Conservation (phyloP, 306 rosid species). For the Begonia peltatifolia region DNA sequence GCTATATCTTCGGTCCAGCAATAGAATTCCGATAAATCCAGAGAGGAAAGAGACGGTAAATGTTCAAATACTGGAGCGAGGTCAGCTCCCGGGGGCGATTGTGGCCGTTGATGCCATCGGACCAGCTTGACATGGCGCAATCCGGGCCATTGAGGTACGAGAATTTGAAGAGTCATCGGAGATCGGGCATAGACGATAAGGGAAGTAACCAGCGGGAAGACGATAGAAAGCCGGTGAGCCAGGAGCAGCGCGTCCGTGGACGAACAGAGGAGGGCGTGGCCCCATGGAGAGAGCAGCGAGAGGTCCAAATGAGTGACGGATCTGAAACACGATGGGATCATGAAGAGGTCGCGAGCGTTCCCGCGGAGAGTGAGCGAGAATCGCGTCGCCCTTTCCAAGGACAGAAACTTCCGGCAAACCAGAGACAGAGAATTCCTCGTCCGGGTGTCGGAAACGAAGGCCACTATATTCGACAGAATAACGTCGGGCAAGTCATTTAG, state of each 20-base stretch:
- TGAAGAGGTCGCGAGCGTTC: constrained; percentile 71
- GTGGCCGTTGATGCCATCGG: constrained; percentile 84
- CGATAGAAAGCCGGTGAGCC: constrained; percentile 43
- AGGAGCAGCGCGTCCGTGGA: constrained; percentile 31
- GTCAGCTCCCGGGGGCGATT: constrained; percentile 33
- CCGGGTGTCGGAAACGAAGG: constrained; percentile 41
- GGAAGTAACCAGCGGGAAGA: constrained; percentile 64
- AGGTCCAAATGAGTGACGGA: constrained; percentile 53
- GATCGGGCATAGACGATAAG: constrained; percentile 63
- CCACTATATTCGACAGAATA: constrained; percentile 31
- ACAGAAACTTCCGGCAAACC: constrained; percentile 35
- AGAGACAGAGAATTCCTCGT: constrained; percentile 58
- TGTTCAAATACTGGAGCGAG: constrained; percentile 38
- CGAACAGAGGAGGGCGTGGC: constrained; percentile 15
- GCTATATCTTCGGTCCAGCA: constrained; percentile 86
- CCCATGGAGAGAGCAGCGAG: constrained; percentile 52
- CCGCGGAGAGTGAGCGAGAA: constrained; percentile 61
- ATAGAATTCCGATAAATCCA: constrained; percentile 75
- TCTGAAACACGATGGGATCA: constrained; percentile 50
- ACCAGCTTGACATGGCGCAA: constrained; percentile 58
- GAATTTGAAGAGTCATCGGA: constrained; percentile 34
- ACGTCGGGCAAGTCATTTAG: constrained; percentile 61
- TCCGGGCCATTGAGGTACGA: constrained; percentile 52
- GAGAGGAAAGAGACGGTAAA: constrained; percentile 39
- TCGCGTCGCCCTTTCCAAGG: constrained; percentile 58